A percentile compares a stretch with the other conserved stretches of the same genome.
phyloP scores from a whole-genome alignment of 2,329 filamentous ascomycete genomes.

The Decorospora gaudefroyi region DNA sequence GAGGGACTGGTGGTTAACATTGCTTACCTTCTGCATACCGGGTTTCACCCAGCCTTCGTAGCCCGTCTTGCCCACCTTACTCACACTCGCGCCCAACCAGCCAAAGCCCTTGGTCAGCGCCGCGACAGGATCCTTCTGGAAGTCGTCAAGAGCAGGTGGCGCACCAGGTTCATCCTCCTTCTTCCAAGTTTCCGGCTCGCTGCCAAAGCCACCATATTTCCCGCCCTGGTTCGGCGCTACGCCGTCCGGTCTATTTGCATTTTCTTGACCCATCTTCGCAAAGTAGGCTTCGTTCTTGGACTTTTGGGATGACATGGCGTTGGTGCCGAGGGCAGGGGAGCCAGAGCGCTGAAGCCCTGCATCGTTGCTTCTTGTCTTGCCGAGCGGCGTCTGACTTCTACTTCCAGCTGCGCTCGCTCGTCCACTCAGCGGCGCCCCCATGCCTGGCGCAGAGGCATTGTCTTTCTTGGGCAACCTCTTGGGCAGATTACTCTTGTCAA shows the following conservation, averaged over 20 bases:
- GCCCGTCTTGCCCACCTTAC: slow-evolving; percentile 86
- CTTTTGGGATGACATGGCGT: slow-evolving; percentile 54
- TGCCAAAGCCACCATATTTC: slow-evolving; percentile 91
- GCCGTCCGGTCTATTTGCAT: slow-evolving; percentile 72
- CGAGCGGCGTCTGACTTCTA: slow-evolving; percentile 48
- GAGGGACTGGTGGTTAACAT: too few relatives aligned
- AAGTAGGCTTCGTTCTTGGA: slow-evolving; percentile 85
- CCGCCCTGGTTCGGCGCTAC: slow-evolving; percentile 88
- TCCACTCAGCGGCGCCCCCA: slow-evolving; percentile 38
- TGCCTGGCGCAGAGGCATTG: slow-evolving; percentile 25
- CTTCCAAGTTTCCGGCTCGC: slow-evolving; percentile 63
- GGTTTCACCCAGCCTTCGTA: slow-evolving; percentile 93
- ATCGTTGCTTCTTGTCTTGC: slow-evolving; percentile 43
- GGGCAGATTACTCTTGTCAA: slow-evolving; percentile 71
- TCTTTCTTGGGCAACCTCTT: slow-evolving; percentile 48
- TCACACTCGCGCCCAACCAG: slow-evolving; percentile 87
- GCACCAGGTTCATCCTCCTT: slow-evolving; percentile 49
- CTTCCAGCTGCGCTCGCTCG: slow-evolving; percentile 44
- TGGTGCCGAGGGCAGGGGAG: slow-evolving; percentile 48
- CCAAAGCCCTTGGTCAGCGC: slow-evolving; percentile 91
- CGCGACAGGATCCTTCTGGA: slow-evolving; percentile 87
- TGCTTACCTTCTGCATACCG: slow-evolving; percentile 78
- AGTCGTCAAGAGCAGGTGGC: slow-evolving; percentile 77
- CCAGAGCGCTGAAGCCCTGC: slow-evolving; percentile 38
- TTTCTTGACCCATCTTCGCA: slow-evolving; percentile 79